Evolutionary conservation across 2,329 filamentous ascomycete genomes (phyloP).

Genomic region (Fusarium musae): DNA sequence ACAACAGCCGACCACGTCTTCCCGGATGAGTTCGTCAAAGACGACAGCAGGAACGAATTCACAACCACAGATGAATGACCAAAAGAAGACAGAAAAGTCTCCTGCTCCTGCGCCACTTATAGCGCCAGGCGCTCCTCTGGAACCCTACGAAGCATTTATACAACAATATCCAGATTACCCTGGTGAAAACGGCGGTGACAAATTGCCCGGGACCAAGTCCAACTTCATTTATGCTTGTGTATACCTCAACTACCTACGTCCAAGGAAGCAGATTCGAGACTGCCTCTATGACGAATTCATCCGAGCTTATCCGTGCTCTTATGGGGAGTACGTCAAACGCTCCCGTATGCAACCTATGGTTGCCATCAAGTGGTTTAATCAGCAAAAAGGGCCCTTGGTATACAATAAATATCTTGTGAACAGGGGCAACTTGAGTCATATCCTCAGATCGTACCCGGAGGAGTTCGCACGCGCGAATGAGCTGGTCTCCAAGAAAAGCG

Average conservation of each 20-base stretch:
- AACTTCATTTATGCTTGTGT: conserved; percentile 60
- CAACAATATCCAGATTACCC: conserved; percentile 57
- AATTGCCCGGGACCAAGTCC: conserved; percentile 47
- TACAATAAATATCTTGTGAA: conserved; percentile 49
- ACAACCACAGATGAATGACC: neutral
- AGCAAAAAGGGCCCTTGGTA: conserved; percentile 36
- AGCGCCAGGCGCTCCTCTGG: conserved; percentile 8
- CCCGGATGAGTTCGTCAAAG: neutral
- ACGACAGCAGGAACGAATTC: neutral
- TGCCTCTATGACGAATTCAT: conserved; percentile 66
- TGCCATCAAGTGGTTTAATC: conserved; percentile 57
- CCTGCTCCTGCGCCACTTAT: neutral
- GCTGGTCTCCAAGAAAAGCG: conserved; percentile 15
- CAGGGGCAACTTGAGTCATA: conserved; percentile 48
- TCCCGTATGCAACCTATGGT: conserved; percentile 47
- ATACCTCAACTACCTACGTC: conserved; percentile 54
- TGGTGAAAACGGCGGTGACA: conserved; percentile 47
- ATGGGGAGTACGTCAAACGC: conserved; percentile 53
- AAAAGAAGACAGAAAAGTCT: neutral
- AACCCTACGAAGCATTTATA: conserved; percentile 54
- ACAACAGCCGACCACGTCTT: neutral
- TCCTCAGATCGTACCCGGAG: conserved; percentile 50
- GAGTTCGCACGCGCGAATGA: conserved; percentile 43
- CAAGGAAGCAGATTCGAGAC: conserved; percentile 50
- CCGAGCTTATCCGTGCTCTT: conserved; percentile 55